Base-by-base conservation (phyloP, 1,139 yeast species). In the Geotrichum cucujoidarum region DNA sequence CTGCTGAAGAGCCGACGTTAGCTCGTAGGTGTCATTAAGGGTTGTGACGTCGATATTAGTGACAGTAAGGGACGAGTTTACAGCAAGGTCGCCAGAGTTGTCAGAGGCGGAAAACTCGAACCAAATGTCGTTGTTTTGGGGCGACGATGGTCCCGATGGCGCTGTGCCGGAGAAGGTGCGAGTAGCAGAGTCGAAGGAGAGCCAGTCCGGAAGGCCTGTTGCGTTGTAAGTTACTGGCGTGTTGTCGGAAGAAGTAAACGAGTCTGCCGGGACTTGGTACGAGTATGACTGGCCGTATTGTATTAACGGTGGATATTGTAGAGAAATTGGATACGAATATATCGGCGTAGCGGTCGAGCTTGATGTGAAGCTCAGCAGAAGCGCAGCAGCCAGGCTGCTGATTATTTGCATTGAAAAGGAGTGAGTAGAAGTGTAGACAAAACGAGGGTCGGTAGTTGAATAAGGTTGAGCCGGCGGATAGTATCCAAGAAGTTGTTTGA, bases 251-350 rank as follows among this genome's bases (percentile, higher is more conserved):
- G 86, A 75, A 53, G 75, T 72, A 64, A 78, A 89, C 2, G 98
- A 90, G 56, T 81, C 79, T 51, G 75, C 70, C 45, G 90, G 82
- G 49, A 92, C 69, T 38, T 81, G 75, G 66, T 87, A 92, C n/a
- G 69, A 56, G 67, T 83, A 92, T 1, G 65, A 60, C 55, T 78
- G 71, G 54, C 79, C 78, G 16, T 79, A 77, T 51, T 95, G 74
- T 3, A 95, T 97, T 11, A 92, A 86, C 32, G 89, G 83, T 16
- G 97, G 97, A 33, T 81, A 74, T 66, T 92, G 98, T 61, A 43
- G 6, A 14, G 44, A 6, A 13, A 50, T 30, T 7, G 53, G 50
- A 18, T 47, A 50, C 20, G 49, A 39, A 33, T 38, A 29, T 1
- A 35, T 11, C 6, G 52, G 52, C 7, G 35, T 8, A 8, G 52